Conservation (phyloP, 192 early-diverging fungal species). For the Backusella sp. region DNA sequence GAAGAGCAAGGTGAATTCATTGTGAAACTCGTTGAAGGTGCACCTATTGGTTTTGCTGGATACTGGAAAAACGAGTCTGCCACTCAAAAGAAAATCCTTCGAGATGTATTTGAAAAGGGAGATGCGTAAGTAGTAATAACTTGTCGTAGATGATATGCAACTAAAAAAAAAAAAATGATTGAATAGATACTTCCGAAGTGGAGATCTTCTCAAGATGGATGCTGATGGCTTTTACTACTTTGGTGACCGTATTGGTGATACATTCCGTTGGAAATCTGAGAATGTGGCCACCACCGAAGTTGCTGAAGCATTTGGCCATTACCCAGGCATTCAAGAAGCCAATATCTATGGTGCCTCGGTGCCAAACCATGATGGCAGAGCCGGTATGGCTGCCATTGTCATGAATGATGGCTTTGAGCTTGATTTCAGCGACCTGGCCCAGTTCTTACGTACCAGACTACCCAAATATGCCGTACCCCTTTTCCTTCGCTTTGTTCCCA, state of each 20-base stretch:
- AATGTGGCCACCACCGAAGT: constrained; percentile 62
- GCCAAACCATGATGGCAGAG: constrained; percentile 58
- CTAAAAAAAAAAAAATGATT: neutral
- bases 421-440: constrained; percentile 35
- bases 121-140: constrained; percentile 42
- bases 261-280: constrained; percentile 69
- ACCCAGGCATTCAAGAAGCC: constrained; percentile 50
- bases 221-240: constrained; percentile 57
- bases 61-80: constrained; percentile 52
- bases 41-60: constrained; percentile 37
- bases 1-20: constrained; percentile 61
- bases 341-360: constrained; percentile 65
- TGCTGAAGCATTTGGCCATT: constrained; percentile 46
- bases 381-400: constrained; percentile 63
- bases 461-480: constrained; percentile 65
- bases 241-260: constrained; percentile 67
- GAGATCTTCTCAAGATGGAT: constrained; percentile 55
- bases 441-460: constrained; percentile 34
- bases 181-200: constrained; percentile 46
- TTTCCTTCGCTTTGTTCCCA: constrained; percentile 53
- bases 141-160: no score
- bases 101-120: constrained; percentile 57
- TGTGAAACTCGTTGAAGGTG: constrained; percentile 33
- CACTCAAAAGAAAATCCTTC: constrained; percentile 49
- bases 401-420: constrained; percentile 38